A percentile compares a stretch with the other conserved stretches of the same genome.
Conservation (phyloP, 371 early-diverging fungal genomes). For the Rhizopus stolonifer region DNA sequence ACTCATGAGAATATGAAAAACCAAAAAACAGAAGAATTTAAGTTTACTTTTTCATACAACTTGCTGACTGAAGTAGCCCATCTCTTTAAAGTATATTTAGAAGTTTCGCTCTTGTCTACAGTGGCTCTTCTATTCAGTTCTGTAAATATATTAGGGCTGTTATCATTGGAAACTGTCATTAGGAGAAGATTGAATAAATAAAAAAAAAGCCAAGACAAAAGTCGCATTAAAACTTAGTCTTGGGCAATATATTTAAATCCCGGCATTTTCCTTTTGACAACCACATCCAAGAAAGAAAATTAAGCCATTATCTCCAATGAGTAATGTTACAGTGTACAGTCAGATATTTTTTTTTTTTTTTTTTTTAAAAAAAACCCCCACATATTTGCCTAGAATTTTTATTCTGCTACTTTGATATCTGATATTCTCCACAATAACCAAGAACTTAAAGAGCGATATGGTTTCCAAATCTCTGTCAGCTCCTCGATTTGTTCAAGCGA, state of each 20-base stretch:
- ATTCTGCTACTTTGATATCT: slow-evolving; percentile 16
- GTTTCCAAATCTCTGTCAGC: slow-evolving; percentile 50
- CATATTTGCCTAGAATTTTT: too few relatives aligned
- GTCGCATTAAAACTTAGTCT: not conserved
- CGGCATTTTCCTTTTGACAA: too few relatives aligned
- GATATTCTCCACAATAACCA: slow-evolving; percentile 55
- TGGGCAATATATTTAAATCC: too few relatives aligned
- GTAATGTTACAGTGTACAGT: too few relatives aligned
- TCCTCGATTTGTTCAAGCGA: slow-evolving; percentile 42
- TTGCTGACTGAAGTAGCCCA: slow-evolving; percentile 17
- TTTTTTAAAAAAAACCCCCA: too few relatives aligned
- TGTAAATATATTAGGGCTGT: not conserved
- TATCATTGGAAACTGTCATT: not conserved
- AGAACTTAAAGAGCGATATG: slow-evolving; percentile 48
- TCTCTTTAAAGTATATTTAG: slow-evolving; percentile 14
- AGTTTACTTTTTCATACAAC: slow-evolving; percentile 25
- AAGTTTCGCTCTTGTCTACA: slow-evolving; percentile 11
- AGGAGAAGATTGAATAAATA: not conserved
- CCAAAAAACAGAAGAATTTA: not conserved
- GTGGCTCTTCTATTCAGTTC: slow-evolving; percentile 21
- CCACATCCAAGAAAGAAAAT: too few relatives aligned
- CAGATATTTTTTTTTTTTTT: too few relatives aligned
- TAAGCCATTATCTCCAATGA: too few relatives aligned
- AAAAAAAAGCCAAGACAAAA: not conserved
- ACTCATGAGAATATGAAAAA: too few relatives aligned